A percentile compares a stretch with the other conserved stretches of the same genome.
phyloP scores from a whole-genome alignment of 202 grass and related monocot genomes.

The Brachypodium distachyon region DNA sequence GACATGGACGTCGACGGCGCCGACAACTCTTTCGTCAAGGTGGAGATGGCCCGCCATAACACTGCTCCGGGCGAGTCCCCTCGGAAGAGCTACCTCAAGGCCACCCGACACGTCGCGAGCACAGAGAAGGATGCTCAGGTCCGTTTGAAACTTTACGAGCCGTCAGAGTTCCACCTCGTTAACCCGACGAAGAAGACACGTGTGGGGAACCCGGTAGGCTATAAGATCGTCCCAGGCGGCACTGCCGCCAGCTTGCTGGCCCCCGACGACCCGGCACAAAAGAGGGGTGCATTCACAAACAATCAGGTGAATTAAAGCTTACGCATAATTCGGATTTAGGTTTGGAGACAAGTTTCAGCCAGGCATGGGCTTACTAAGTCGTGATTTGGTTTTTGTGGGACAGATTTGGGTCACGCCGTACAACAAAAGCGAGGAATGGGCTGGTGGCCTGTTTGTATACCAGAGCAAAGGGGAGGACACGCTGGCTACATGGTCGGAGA shows the following conservation, averaged over 20 bases:
- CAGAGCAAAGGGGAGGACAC: slow-evolving; percentile 96
- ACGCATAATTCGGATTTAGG: neutral
- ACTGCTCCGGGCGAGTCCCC: slow-evolving; percentile 47
- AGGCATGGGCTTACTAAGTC: too few relatives aligned
- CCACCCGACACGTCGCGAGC: slow-evolving; percentile 36
- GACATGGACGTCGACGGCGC: slow-evolving; percentile 79
- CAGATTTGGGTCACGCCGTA: slow-evolving; percentile 95
- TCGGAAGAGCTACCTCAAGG: slow-evolving; percentile 67
- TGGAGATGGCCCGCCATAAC: slow-evolving; percentile 45
- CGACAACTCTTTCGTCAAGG: slow-evolving; percentile 77
- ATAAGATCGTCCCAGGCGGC: slow-evolving; percentile 66
- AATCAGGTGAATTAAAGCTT: slow-evolving; percentile 54
- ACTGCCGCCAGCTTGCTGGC: slow-evolving; percentile 70
- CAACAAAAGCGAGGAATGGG: slow-evolving; percentile 95
- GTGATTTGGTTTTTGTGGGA: neutral
- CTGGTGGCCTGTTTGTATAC: slow-evolving; percentile 73
- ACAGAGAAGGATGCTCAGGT: slow-evolving; percentile 61
- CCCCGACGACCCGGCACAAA: slow-evolving; percentile 61
- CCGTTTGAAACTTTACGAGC: slow-evolving; percentile 54
- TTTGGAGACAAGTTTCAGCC: too few relatives aligned
- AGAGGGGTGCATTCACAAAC: slow-evolving; percentile 76
- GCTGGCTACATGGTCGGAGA: slow-evolving; percentile 60
- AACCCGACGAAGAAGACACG: slow-evolving; percentile 59
- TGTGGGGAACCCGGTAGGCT: slow-evolving; percentile 63
- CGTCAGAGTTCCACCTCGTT: slow-evolving; percentile 57